Base-by-base conservation (phyloP, 164 flowering plant species). In the Sedum album region DNA sequence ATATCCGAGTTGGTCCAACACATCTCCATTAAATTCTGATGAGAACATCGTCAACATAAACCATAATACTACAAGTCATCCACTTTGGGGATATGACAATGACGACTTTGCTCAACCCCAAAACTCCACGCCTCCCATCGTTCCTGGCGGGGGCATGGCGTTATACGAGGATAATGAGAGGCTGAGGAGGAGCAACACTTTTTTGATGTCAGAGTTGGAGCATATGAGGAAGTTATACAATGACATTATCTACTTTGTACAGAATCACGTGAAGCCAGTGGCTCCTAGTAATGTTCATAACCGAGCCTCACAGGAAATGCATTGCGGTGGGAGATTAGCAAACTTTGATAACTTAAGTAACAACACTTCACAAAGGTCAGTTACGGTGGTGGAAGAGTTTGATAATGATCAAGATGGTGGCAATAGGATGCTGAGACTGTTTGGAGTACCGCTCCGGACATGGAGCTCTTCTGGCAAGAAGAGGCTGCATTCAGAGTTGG, bases 81-180 rank as follows among this genome's bases (percentile, higher is more conserved):
- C 46, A 41, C 46, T 15, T 0, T 55, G 61, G 61, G 61, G 61
- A 55, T 88, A 90, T 89, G 84, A 80, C 41, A 20, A n/a, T 42
- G 84, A 81, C 55, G 84, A 81, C 55, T 80, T 88, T 1, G 76
- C 87, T 2, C 81, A 86, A 1, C 69, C 71, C 25, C 42, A 83
- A 14, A 73, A 84, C 33, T 13, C 61, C 17, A n/a, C 46, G 15
- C 46, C 46, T 8, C 46, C 46, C 15, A 41, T 41, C 46, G 13
- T n/a, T n/a, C n/a, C 6, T 42, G 66, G 35, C 67, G 76, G 82
- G 6, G 76, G 80, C 20, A 68, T 82, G 1, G 95, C 91, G 0
- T 79, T 93, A 6, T 79, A 89, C 5, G 93, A 93, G 65, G 96
- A 93, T 67, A 93, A 93, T 66, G 93, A 88, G 72, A 74, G 96